Evolutionary conservation across 2,329 filamentous ascomycete genomes (phyloP).

Genomic region (Monosporascus sp.): DNA sequence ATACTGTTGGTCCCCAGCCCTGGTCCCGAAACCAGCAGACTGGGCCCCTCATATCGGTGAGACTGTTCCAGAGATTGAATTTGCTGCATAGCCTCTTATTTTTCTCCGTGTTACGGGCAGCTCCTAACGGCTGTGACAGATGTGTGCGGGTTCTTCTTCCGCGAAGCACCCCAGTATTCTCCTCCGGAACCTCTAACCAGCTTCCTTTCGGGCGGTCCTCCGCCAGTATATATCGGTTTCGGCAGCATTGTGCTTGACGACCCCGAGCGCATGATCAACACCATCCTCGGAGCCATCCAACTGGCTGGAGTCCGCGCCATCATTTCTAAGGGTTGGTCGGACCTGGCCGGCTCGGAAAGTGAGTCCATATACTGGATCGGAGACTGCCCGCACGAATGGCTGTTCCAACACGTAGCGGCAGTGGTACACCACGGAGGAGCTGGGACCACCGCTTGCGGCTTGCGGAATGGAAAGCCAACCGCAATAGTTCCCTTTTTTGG

Average conservation of each 20-base stretch:
- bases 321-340: slow-evolving; percentile 34
- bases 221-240: slow-evolving; percentile 78
- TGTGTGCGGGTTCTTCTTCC: slow-evolving; percentile 71
- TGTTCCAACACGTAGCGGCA: slow-evolving; percentile 48
- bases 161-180: slow-evolving; percentile 63
- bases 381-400: slow-evolving; percentile 53
- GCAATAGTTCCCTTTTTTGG: slow-evolving; percentile 48
- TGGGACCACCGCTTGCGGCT: slow-evolving; percentile 51
- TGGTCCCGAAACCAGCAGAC: slow-evolving; percentile 75
- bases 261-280: slow-evolving; percentile 31
- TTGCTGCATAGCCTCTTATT: no score
- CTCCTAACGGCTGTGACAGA: not conserved
- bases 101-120: no score
- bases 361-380: slow-evolving; percentile 42
- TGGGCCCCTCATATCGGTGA: slow-evolving; percentile 60
- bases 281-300: slow-evolving; percentile 36
- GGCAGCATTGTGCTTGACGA: slow-evolving; percentile 70
- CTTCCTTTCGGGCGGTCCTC: slow-evolving; percentile 63
- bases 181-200: slow-evolving; percentile 53
- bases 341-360: slow-evolving; percentile 1
- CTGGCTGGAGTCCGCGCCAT: slow-evolving; percentile 41
- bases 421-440: slow-evolving; percentile 57
- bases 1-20: slow-evolving; percentile 29
- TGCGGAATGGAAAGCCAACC: slow-evolving; percentile 46
- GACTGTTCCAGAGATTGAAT: no score